Conservation (phyloP, 495 filamentous ascomycete genomes). For the Amphirosellinia nigrospora region DNA sequence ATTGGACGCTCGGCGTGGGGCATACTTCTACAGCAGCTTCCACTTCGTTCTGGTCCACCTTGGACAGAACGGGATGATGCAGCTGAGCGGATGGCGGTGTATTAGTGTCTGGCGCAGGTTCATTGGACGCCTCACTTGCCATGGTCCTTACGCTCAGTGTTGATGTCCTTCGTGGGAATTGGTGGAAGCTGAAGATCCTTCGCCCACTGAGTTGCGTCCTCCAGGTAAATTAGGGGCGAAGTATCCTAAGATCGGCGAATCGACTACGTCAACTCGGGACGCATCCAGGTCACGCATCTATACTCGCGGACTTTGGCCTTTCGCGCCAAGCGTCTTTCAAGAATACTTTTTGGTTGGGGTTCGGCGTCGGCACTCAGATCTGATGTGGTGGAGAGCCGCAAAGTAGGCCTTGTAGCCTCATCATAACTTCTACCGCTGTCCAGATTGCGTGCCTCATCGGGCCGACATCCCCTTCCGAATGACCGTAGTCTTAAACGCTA, state of each 20-base stretch:
- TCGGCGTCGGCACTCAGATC: background rate
- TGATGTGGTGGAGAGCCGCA: background rate
- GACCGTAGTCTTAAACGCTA: background rate
- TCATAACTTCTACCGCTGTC: background rate
- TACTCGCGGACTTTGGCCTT: constrained; percentile 30
- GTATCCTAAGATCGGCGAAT: constrained; percentile 32
- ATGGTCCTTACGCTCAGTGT: constrained; percentile 5
- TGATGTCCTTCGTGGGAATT: constrained; percentile 9
- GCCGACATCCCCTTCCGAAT: background rate
- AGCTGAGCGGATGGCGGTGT: background rate
- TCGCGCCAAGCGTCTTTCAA: constrained; percentile 30
- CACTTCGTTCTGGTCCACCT: background rate
- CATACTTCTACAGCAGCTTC: background rate
- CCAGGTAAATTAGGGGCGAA: constrained; percentile 25
- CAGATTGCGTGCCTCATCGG: background rate
- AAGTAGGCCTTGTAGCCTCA: background rate
- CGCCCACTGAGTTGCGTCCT: background rate
- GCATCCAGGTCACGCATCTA: constrained; percentile 30
- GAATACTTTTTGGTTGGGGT: constrained; percentile 13
- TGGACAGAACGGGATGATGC: background rate
- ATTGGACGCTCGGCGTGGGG: background rate
- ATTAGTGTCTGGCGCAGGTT: background rate
- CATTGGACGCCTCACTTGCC: constrained; percentile 4
- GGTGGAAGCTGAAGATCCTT: background rate
- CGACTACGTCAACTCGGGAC: constrained; percentile 21